Percentiles rank a stretch among this genome's conserved stretches.
These are phyloP conservation scores for Salvia rosmarinus DNA, from an alignment of 257 asterid genomes.

Conservation along the genomic window DNA sequence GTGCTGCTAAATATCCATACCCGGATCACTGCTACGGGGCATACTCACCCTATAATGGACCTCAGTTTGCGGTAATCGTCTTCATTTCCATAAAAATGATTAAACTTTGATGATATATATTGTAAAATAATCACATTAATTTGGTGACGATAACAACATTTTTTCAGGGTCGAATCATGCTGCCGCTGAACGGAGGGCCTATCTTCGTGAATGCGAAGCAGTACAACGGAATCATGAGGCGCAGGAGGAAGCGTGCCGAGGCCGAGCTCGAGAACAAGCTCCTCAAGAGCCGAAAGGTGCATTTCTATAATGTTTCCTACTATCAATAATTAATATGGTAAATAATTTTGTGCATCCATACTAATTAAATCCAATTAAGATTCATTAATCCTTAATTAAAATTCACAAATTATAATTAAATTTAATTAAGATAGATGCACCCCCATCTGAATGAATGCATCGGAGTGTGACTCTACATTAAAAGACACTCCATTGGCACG, in stretches of 20 bases:
- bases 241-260: slow-evolving; percentile 75
- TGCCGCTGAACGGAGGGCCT: slow-evolving; percentile 68
- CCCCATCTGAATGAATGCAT: too few relatives aligned
- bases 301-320: neutral
- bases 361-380: too few relatives aligned
- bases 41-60: slow-evolving; percentile 46
- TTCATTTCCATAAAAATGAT: neutral
- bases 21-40: slow-evolving; percentile 58
- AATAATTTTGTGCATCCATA: too few relatives aligned
- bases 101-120: too few relatives aligned
- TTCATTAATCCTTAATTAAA: too few relatives aligned
- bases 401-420: too few relatives aligned
- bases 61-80: slow-evolving; percentile 46
- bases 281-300: slow-evolving; percentile 61
- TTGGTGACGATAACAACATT: neutral
- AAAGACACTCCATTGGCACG: too few relatives aligned
- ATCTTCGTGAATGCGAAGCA: slow-evolving; percentile 83
- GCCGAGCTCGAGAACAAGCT: slow-evolving; percentile 48
- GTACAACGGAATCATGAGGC: slow-evolving; percentile 76
- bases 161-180: slow-evolving; percentile 73
- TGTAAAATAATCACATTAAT: neutral
- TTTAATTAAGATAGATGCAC: too few relatives aligned
- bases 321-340: too few relatives aligned
- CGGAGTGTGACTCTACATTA: too few relatives aligned
- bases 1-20: slow-evolving; percentile 51